Evolutionary conservation across 371 early-diverging fungal species (phyloP), one percentile per base, ranked within the genome.

Genomic region (Mortierella sp.): DNA sequence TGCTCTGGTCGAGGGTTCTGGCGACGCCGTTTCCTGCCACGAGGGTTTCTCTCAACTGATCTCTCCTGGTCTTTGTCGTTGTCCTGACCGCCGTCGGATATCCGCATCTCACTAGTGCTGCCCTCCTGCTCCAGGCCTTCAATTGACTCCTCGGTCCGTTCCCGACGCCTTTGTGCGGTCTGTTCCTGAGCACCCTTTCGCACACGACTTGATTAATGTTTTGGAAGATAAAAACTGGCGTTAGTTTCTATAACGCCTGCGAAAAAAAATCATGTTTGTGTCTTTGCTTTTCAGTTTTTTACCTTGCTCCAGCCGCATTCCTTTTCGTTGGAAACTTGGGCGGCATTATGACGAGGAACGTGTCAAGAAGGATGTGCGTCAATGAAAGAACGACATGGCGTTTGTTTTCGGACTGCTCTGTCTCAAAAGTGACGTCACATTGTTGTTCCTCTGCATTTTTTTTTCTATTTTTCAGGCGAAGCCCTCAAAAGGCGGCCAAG

Each of bases 401-500:
- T 58, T 58, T 34, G n/a, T 13, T 24, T 14, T 24, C 19, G 29
- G 47, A 48, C 65, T 65, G 72, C 65, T 70, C 34, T 37, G 2
- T 2, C 7, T 26, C 6, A 22, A 11, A 72, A 44, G 34, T 66
- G 37, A 68, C 67, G 63, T 41, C 40, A 61, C 61, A 31, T 39
- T 67, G 47, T 64, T 68, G 44, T 72, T n/a, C 0, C 10, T 68
- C 29, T n/a, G n/a, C n/a, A n/a, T 61, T 61, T 53, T 61, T 63
- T 64, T 73, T 73, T 73, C 69, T 69, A 70, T 63, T 66, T 65
- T 64, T 53, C 67, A 16, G 44, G 40, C 70, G 26, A 31, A 29
- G 19, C 50, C 16, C n/a, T 40, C 29, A 39, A n/a, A 26, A 22
- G 37, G 40, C 14, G 31, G 63, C 6, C 16, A 39, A 68, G 63